These are phyloP conservation scores for Aspergillus leporis DNA, from an alignment of 495 filamentous ascomycete genomes.

Conservation along the genomic window DNA sequence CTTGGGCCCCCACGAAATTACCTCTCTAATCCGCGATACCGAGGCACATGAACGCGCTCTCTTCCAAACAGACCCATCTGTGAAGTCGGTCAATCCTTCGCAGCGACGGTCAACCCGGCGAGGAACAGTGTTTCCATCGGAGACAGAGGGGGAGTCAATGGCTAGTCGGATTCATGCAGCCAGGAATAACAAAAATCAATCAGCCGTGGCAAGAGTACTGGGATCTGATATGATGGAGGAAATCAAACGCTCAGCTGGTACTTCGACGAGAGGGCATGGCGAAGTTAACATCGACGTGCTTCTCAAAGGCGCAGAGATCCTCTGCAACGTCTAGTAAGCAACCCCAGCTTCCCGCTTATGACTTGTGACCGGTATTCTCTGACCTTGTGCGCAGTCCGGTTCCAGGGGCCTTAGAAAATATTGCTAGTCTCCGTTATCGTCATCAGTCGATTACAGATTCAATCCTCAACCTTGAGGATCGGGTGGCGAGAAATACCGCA, in stretches of 20 bases:
- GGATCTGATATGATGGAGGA: slow-evolving; percentile 84
- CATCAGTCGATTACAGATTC: slow-evolving; percentile 73
- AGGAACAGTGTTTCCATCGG: slow-evolving; percentile 45
- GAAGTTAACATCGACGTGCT: slow-evolving; percentile 88
- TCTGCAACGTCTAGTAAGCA: slow-evolving; percentile 81
- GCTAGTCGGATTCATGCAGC: slow-evolving; percentile 52
- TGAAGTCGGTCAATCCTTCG: slow-evolving; percentile 35
- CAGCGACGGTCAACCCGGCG: slow-evolving; percentile 48
- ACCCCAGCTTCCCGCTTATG: neutral
- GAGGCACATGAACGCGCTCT: slow-evolving; percentile 93
- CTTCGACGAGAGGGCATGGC: slow-evolving; percentile 45
- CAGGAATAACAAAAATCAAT: slow-evolving; percentile 66
- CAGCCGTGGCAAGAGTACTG: slow-evolving; percentile 85
- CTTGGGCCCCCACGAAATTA: slow-evolving; percentile 85
- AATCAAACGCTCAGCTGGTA: slow-evolving; percentile 61
- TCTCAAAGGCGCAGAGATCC: slow-evolving; percentile 84
- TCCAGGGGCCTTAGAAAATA: slow-evolving; percentile 77
- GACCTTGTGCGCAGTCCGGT: slow-evolving; percentile 55
- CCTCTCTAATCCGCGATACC: slow-evolving; percentile 90
- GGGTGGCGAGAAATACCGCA: slow-evolving; percentile 73
- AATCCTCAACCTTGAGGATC: slow-evolving; percentile 73
- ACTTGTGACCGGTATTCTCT: neutral
- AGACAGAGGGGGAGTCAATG: slow-evolving; percentile 45
- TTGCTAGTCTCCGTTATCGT: slow-evolving; percentile 68
- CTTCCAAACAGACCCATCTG: slow-evolving; percentile 80